These are phyloP conservation scores for Thalassiosira exigua DNA, from an alignment of 352 stramenopile species.

Conservation along the genomic window DNA sequence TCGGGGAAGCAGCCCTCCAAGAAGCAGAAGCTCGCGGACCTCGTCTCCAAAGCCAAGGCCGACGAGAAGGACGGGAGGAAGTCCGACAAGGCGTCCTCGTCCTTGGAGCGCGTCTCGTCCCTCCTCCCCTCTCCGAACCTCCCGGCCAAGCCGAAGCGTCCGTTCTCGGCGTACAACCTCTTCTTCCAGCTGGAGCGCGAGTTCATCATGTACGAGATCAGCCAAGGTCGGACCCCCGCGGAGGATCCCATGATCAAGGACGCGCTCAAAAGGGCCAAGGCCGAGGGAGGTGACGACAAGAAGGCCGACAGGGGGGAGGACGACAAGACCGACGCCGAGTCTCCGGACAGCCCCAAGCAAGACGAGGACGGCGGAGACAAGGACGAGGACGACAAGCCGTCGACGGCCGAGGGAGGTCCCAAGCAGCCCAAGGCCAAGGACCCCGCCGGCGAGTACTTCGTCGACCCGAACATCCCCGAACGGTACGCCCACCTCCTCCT, in stretches of 20 bases:
- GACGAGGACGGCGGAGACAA: background rate
- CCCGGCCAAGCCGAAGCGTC: conserved; percentile 58
- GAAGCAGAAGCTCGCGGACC: background rate
- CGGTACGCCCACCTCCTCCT: conserved; percentile 33
- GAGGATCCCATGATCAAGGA: conserved; percentile 28
- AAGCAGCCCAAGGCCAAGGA: background rate
- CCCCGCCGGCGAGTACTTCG: conserved; percentile 9
- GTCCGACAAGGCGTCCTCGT: background rate
- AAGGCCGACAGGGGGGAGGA: background rate
- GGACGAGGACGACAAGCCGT: background rate
- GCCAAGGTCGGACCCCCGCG: conserved; percentile 11
- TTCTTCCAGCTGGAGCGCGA: conserved; percentile 79
- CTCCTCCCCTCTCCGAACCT: background rate
- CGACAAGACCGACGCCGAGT: background rate
- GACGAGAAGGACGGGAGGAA: conserved; percentile 3
- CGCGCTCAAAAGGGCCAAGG: background rate
- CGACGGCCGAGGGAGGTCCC: background rate
- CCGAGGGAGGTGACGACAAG: background rate
- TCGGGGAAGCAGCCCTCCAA: background rate
- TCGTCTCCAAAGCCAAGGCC: background rate
- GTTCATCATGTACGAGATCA: conserved; percentile 49
- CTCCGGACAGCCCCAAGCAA: background rate
- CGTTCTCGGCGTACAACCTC: conserved; percentile 79
- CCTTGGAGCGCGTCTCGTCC: background rate
- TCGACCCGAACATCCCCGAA: conserved; percentile 28